phyloP scores from a whole-genome alignment of 2,329 filamentous ascomycete genomes.

The Aspergillus fructus region DNA sequence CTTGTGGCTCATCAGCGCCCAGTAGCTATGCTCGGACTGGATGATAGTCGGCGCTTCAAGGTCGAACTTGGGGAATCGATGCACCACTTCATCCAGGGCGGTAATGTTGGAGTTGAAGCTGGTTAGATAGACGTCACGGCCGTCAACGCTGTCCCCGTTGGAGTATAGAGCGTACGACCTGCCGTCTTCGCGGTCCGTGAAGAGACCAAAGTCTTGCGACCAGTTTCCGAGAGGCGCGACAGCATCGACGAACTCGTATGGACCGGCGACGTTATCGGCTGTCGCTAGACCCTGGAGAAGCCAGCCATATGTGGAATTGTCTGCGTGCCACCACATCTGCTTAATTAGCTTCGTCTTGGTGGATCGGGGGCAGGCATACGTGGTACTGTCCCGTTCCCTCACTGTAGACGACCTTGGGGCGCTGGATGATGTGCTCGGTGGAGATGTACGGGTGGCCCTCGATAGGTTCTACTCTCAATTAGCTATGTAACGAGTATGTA shows the following conservation, averaged over 20 bases:
- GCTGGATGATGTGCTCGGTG: constrained; percentile 58
- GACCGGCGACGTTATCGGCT: constrained; percentile 53
- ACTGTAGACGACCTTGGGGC: constrained; percentile 63
- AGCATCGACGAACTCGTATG: constrained; percentile 56
- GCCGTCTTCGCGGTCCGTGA: constrained; percentile 60
- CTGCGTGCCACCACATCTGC: constrained; percentile 62
- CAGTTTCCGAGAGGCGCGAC: constrained; percentile 60
- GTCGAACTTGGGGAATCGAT: constrained; percentile 60
- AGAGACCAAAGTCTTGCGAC: constrained; percentile 63
- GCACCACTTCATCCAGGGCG: constrained; percentile 51
- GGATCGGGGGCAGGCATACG: constrained; percentile 33
- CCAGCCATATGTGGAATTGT: constrained; percentile 57
- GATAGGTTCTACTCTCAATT: constrained; percentile 44
- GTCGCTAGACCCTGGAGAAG: constrained; percentile 59
- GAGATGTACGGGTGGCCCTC: constrained; percentile 57
- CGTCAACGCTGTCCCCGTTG: constrained; percentile 57
- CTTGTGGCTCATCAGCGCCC: constrained; percentile 62
- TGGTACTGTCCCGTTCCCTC: constrained; percentile 56
- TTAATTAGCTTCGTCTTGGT: neutral
- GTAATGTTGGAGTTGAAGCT: constrained; percentile 55
- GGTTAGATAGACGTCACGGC: constrained; percentile 58
- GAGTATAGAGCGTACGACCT: constrained; percentile 59
- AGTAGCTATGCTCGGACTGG: constrained; percentile 61
- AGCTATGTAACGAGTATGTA: too few species aligned
- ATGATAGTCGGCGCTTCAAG: constrained; percentile 61